Conservation (phyloP, 1,139 yeast species). For the Pichia sp. region DNA sequence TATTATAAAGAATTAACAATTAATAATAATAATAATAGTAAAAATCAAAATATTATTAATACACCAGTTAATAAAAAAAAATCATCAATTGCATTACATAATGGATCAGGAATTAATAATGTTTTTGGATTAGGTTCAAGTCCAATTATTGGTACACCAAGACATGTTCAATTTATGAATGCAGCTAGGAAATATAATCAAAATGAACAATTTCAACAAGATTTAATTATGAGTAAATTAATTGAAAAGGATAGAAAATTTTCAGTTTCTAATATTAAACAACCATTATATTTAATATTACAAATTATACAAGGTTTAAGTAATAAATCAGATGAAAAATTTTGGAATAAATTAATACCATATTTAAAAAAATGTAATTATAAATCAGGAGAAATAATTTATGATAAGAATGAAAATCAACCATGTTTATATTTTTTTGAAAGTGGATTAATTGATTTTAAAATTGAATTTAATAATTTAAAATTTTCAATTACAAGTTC, state of each 20-base stretch:
- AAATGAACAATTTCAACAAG: slow-evolving; percentile 22
- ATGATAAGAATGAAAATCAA: slow-evolving; percentile 37
- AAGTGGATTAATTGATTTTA: slow-evolving; percentile 67
- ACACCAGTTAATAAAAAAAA: slow-evolving; percentile 12
- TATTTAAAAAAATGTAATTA: slow-evolving; percentile 47
- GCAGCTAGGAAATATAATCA: slow-evolving; percentile 50
- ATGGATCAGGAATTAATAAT: slow-evolving; percentile 1
- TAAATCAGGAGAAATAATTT: slow-evolving; percentile 41
- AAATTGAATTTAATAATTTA: slow-evolving; percentile 41
- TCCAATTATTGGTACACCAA: slow-evolving; percentile 47
- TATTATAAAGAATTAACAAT: slow-evolving; percentile 44
- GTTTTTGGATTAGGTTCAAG: slow-evolving; percentile 1
- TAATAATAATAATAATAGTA: background rate
- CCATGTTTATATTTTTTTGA: slow-evolving; percentile 66
- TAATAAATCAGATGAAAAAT: slow-evolving; percentile 46
- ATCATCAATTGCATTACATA: slow-evolving; percentile 16
- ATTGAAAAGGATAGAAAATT: slow-evolving; percentile 2
- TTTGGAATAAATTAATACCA: slow-evolving; percentile 56
- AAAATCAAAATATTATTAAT: background rate
- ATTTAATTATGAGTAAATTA: slow-evolving; percentile 8
- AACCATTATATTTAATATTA: slow-evolving; percentile 61
- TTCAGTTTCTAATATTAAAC: slow-evolving; percentile 12
- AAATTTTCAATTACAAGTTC: slow-evolving; percentile 62
- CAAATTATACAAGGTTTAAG: slow-evolving; percentile 67
- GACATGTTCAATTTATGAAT: slow-evolving; percentile 52